Evolutionary conservation across 2,329 filamentous ascomycete species (phyloP).

Genomic region (Teratosphaeria gauchensis): DNA sequence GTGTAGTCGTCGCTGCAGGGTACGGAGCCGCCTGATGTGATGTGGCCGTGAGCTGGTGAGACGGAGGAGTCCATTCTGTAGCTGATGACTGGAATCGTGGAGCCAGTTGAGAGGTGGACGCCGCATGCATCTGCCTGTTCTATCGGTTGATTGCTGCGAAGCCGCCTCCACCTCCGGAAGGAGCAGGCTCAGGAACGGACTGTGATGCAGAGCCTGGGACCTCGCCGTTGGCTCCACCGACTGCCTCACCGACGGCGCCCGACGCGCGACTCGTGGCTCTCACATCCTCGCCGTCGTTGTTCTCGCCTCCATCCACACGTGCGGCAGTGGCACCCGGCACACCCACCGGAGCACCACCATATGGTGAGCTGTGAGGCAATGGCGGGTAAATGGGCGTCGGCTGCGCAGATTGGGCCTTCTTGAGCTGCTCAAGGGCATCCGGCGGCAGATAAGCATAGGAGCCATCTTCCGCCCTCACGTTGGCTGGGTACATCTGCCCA

Average conservation of each 20-base stretch:
- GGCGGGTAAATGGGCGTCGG: background rate
- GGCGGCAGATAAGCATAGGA: background rate
- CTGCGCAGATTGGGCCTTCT: background rate
- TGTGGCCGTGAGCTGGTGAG: background rate
- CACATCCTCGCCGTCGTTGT: background rate
- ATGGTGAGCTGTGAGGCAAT: background rate
- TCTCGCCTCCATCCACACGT: background rate
- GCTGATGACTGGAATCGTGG: background rate
- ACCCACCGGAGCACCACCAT: conserved; percentile 3
- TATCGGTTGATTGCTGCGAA: background rate
- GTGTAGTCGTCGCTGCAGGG: too few species aligned
- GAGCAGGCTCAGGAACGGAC: background rate
- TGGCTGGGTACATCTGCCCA: background rate
- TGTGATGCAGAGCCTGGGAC: background rate
- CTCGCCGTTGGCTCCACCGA: background rate
- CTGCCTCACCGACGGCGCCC: background rate
- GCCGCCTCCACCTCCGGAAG: background rate
- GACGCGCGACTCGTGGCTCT: background rate
- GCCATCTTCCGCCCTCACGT: background rate
- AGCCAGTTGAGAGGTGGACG: background rate
- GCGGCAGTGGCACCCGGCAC: conserved; percentile 1
- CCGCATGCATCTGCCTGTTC: background rate
- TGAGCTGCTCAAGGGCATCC: background rate
- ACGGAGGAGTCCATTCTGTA: background rate
- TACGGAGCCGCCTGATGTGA: too few species aligned